Evolutionary conservation across 192 early-diverging fungal genomes (phyloP), one percentile per base, ranked within the genome.

Genomic region (Pilaira anomala): DNA sequence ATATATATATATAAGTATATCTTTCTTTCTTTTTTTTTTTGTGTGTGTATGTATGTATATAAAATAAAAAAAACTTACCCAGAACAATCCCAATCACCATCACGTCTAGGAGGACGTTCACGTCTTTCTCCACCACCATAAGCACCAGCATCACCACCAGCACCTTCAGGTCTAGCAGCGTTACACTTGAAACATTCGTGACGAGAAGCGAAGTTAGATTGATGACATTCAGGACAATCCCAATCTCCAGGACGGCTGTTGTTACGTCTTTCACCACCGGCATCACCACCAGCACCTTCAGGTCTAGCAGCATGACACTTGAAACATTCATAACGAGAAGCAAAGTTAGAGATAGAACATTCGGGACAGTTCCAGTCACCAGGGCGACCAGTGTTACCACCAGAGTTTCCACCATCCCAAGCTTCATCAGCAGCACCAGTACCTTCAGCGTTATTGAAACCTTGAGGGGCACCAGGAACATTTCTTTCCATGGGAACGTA

Each of bases 1-100:
- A 26, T 4, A 41, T 3, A 13, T 30, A 16, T 3, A 52, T 4
- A 18, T 12, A 22, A 18, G 24, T 42, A 26, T 14, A 46, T 46
- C 0, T 9, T 7, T 42, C 33, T 44, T 28, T 44, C 6, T 56
- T 21, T 41, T 19, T n/a, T n/a, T n/a, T n/a, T n/a, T n/a, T n/a
- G n/a, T n/a, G n/a, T 58, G 28, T 28, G 7, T 22, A 48, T 29
- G 46, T 36, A 3, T 40, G 14, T 25, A 30, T 45, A n/a, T n/a
- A 51, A 18, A 28, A 28, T 29, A 41, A 36, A 36, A 36, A 36
- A 5, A 33, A 36, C 12, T 41, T 53, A 68, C 66, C 58, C 40
- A 48, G 71, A 12, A 21, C 71, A 73, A 30, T 67, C 56, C 71
- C 71, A 73, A 30, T 73, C 71, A 26, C 65, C 71, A 48, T 52